Base-by-base conservation (phyloP, 345 rosid genomes). In the Pugionium dolabratum region DNA sequence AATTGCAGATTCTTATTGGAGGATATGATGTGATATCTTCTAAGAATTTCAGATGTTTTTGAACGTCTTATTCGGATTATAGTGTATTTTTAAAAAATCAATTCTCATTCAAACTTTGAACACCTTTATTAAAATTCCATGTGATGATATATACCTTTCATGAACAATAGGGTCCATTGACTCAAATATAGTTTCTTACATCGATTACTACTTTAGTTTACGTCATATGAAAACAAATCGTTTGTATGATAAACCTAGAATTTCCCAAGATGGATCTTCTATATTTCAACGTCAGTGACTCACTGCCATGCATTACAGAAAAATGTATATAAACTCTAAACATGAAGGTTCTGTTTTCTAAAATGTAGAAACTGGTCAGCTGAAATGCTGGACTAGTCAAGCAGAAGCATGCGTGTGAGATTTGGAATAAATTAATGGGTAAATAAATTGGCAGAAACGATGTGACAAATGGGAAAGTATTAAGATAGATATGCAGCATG, bases 131-230 rank as follows among this genome's bases (percentile, higher is more conserved):
- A 37, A 39, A 18, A 4, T 9, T 66, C 62, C 76, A 73, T 73
- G 76, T 73, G 72, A 59, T 66, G 76, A 73, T 59, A 52, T 59
- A 64, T 30, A 66, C 76, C 66, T 73, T 66, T 59, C 76, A 27
- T 32, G 37, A 59, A 59, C 67, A 59, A 9, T 9, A 44, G 37
- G 76, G 76, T 59, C 76, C 76, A 51, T 37, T 59, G 57, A 66
- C 62, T 73, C 35, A 28, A 33, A 54, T 43, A 18, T 43, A 54
- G 59, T 7, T 33, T 52, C 48, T 66, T 73, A 56, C 52, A 61
- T 52, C 42, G 50, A 45, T 66, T 73, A 50, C 53, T 37, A 35
- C 71, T 57, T 64, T 57, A 50, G 54, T 11, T 72, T 35, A 64
- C 18, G 59, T 56, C 52, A 49, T 64, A 18, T 18, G 18, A 18